phyloP scores from a whole-genome alignment of 129 eudicot genomes.

The Centella asiatica region DNA sequence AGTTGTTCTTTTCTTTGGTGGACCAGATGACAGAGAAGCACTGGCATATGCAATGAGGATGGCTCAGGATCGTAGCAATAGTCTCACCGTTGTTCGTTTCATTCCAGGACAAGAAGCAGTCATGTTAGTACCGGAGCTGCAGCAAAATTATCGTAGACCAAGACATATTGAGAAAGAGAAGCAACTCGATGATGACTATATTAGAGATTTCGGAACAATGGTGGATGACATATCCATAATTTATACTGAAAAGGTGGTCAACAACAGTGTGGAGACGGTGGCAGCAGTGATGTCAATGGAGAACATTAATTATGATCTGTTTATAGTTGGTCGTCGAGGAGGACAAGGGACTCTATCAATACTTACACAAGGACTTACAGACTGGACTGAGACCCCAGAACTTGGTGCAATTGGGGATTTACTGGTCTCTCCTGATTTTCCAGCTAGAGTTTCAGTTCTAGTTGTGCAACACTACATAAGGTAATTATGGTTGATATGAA shows the following conservation, averaged over 20 bases:
- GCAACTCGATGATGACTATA: slow-evolving; percentile 11
- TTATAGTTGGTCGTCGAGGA: slow-evolving; percentile 8
- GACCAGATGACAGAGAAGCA: slow-evolving; percentile 22
- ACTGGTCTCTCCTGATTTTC: slow-evolving; percentile 17
- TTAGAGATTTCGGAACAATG: background rate
- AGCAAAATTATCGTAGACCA: background rate
- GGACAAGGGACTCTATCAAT: slow-evolving; percentile 14
- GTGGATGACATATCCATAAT: background rate
- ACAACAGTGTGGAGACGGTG: slow-evolving; percentile 13
- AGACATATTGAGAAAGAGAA: background rate
- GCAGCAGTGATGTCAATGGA: slow-evolving; percentile 14
- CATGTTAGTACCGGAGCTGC: background rate
- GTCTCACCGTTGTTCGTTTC: slow-evolving; percentile 6
- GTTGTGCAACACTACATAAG: slow-evolving; percentile 18
- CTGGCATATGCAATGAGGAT: slow-evolving; percentile 9
- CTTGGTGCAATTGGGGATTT: slow-evolving; percentile 24
- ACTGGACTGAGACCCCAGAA: slow-evolving; percentile 20
- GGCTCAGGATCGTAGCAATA: slow-evolving; percentile 9
- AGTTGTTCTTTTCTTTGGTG: slow-evolving; percentile 19
- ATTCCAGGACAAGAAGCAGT: background rate
- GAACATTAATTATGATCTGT: slow-evolving; percentile 8
- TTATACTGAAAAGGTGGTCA: slow-evolving; percentile 2
- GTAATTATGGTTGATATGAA: no score
- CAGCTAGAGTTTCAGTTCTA: slow-evolving; percentile 15
- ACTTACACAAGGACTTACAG: slow-evolving; percentile 14